phyloP scores from a whole-genome alignment of 768 basidiomycete genomes.

The Russula abietina region DNA sequence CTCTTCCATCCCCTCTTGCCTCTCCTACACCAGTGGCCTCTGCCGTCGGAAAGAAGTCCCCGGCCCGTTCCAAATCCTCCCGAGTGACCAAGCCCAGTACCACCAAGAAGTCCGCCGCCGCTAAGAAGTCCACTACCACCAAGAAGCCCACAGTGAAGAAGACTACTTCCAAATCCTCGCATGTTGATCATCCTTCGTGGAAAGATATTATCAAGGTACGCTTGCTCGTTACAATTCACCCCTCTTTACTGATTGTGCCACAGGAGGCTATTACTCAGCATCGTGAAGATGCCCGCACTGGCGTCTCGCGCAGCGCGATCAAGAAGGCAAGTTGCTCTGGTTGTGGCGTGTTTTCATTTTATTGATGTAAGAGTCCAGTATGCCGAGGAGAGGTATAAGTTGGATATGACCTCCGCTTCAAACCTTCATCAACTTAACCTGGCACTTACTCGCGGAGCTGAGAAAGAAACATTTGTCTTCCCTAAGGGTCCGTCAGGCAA shows the following conservation, averaged over 20 bases:
- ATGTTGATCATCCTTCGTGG: conserved; percentile 33
- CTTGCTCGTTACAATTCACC: neutral
- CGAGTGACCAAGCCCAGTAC: conserved; percentile 18
- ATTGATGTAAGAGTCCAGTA: conserved; percentile 33
- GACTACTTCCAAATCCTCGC: conserved; percentile 16
- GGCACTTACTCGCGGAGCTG: conserved; percentile 49
- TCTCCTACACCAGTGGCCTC: conserved; percentile 11
- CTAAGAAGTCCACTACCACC: conserved; percentile 18
- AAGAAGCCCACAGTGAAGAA: conserved; percentile 25
- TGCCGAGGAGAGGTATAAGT: conserved; percentile 49
- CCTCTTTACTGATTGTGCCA: neutral
- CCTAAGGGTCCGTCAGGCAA: conserved; percentile 67
- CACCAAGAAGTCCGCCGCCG: conserved; percentile 20
- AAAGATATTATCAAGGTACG: conserved; percentile 37
- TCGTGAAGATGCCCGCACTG: conserved; percentile 59
- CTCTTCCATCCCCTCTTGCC: conserved; percentile 20
- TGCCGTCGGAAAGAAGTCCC: conserved; percentile 11
- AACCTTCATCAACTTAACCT: conserved; percentile 45
- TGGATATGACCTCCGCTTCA: conserved; percentile 40
- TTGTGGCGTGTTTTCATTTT: neutral
- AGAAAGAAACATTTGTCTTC: conserved; percentile 46
- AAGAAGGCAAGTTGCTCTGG: conserved; percentile 42
- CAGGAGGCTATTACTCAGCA: conserved; percentile 69
- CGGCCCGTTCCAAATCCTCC: conserved; percentile 15
- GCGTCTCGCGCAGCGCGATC: conserved; percentile 71